Percentiles rank a stretch among this genome's conserved stretches.
phyloP scores from a whole-genome alignment of 768 basidiomycete species.

The Suillus ampliporus region DNA sequence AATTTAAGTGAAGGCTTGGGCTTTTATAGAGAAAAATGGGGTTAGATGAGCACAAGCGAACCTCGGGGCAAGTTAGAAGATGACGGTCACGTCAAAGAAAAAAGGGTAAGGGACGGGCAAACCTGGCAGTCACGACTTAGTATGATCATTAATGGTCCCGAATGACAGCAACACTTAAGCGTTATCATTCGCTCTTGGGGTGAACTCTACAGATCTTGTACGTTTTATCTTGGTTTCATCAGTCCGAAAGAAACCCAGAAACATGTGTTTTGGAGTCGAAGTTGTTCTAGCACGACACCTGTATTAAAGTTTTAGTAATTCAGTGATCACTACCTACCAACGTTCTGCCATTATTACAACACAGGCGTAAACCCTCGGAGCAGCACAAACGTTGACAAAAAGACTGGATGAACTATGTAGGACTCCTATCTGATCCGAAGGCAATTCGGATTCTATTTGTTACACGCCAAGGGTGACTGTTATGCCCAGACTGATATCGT shows the following conservation, averaged over 20 bases:
- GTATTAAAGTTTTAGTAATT: background rate
- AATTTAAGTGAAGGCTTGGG: background rate
- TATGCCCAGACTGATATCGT: background rate
- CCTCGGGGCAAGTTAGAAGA: slow-evolving; percentile 16
- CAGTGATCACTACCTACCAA: background rate
- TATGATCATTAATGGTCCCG: background rate
- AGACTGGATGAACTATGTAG: background rate
- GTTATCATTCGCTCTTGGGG: background rate
- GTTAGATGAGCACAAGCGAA: slow-evolving; percentile 12
- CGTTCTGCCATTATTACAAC: background rate
- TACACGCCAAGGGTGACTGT: background rate
- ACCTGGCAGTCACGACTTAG: background rate
- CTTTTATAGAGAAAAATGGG: slow-evolving; percentile 36
- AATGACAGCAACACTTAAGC: slow-evolving; percentile 6
- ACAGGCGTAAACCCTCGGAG: slow-evolving; percentile 6
- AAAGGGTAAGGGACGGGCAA: slow-evolving; percentile 21
- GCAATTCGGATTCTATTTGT: background rate
- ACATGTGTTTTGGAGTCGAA: slow-evolving; percentile 10
- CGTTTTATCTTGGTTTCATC: slow-evolving; percentile 1
- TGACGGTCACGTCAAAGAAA: slow-evolving; percentile 19
- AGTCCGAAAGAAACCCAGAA: background rate
- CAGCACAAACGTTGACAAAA: background rate
- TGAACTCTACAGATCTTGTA: background rate
- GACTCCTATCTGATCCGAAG: background rate
- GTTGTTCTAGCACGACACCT: background rate